Evolutionary conservation across 2,329 filamentous ascomycete genomes (phyloP), one percentile per base, ranked within the genome.

Genomic region (Penicillium sp.): DNA sequence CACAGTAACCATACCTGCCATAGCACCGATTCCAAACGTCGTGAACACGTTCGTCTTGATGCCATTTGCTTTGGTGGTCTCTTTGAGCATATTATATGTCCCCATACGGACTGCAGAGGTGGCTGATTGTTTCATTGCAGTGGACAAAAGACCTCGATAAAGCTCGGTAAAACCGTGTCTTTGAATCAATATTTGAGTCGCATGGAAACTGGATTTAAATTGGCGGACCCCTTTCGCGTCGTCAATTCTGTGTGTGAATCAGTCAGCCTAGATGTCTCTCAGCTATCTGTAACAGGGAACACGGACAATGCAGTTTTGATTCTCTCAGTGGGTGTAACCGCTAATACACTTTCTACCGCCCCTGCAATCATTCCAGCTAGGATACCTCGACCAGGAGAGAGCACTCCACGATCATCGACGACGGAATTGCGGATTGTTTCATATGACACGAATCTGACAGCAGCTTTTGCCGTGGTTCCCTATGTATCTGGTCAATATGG

Each of bases 291-390:
- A n/a, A n/a, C n/a, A n/a, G n/a, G n/a, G n/a, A n/a, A n/a, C n/a
- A 46, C 51, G 36, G 17, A 63, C 62, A 88, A 65, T 0, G 84
- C 84, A 1, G 86, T 89, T 66, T 88, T 89, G 62, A 89, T 82
- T 13, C 85, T 77, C 62, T 89, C 86, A 0, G 84, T 86, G 0
- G 86, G 86, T 2, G 85, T 89, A 1, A 89, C 85, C 1, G 84
- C 84, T n/a, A 81, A 78, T 0, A 85, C 75, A 48, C 79, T 84
- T 15, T 85, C 84, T 0, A 85, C 78, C 0, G 84, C 78, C 0
- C 86, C 86, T 0, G 84, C 82, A 1, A 77, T 72, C 83, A 88
- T 87, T 7, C 86, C 86, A 4, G 84, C 84, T 0, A 83, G 62
- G n/a, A 88, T 76, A 32, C 83, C 85, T 2, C 80, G 72, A 0